Base-by-base conservation (phyloP, 805 yeast genomes). In the Metschnikowia gruessii region DNA sequence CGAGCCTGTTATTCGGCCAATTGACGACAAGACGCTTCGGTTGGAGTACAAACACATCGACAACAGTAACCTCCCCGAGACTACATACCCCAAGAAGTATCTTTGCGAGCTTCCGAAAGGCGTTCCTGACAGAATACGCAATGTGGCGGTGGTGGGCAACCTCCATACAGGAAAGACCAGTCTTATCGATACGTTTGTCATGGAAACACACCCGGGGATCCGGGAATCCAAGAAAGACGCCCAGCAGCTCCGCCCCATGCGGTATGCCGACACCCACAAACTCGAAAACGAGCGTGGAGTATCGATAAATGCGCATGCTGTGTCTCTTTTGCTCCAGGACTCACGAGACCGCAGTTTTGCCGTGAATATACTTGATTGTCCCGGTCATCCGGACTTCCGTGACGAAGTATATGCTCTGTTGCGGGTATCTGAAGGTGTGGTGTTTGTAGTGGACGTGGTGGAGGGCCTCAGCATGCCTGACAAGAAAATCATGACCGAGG, bases 101-200 rank as follows among this genome's bases (percentile, higher is more conserved):
- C 72, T 88, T 72, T 55, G 72, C 17, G 68, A 75, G 4, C 54
- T 79, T 40, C 58, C 81, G 54, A 46, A 65, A 4, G 50, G 55
- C 9, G 55, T 79, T 1, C 89, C 95, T 0, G 81, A 80, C 12
- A 81, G 84, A 53, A 74, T 83, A 8, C 74, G 95, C 40, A 91
- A 86, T 62, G 68, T 91, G 15, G 85, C 91, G 0, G 54, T 94
- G 1, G 80, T 83, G n/a, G 99, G 99, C 0, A 79, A 82, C 36
- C 61, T 86, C 1, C 87, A 87, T 55, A 82, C 88, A 4, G 99
- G 99, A 1, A 94, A 94, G 65, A 87, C 98, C 0, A 73, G 88
- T 0, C 65, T 91, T 1, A 54, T 87, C 2, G 97, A 92, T 59
- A 62, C 77, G 63, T 63, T 92, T 19, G 79, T 89, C 0, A 53